Evolutionary conservation across 257 asterid genomes (phyloP).

Genomic region (Apocynum venetum): DNA sequence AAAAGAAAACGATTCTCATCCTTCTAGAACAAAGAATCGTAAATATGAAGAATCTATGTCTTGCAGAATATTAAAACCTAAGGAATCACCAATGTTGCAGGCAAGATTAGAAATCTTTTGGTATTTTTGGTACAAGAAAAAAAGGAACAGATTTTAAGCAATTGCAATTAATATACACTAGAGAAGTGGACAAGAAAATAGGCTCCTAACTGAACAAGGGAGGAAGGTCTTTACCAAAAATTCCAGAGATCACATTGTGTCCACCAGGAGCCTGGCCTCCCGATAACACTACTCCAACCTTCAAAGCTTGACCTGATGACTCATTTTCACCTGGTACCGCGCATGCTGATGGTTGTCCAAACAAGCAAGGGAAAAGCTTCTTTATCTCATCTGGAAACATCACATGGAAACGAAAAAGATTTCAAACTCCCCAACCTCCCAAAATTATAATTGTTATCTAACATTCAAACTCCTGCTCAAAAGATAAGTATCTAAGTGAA

Average conservation of each 20-base stretch:
- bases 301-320: conserved; percentile 37
- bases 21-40: neutral
- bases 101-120: neutral
- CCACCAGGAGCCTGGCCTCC: conserved; percentile 99
- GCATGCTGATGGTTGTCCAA: conserved; percentile 82
- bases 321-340: conserved; percentile 58
- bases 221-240: conserved; percentile 52
- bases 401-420: neutral
- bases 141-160: neutral
- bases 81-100: neutral
- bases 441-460: neutral
- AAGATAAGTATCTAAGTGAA: neutral
- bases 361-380: conserved; percentile 76
- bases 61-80: neutral
- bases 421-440: neutral
- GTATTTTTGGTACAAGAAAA: neutral
- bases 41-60: neutral
- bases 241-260: conserved; percentile 95
- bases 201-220: neutral
- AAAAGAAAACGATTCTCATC: conserved; percentile 1
- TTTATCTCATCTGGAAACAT: conserved; percentile 75
- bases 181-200: neutral
- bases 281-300: conserved; percentile 89
- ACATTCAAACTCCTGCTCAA: neutral
- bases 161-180: neutral